Conservation (phyloP, 192 early-diverging fungal species). For the Borealophlyctis nickersoniae region DNA sequence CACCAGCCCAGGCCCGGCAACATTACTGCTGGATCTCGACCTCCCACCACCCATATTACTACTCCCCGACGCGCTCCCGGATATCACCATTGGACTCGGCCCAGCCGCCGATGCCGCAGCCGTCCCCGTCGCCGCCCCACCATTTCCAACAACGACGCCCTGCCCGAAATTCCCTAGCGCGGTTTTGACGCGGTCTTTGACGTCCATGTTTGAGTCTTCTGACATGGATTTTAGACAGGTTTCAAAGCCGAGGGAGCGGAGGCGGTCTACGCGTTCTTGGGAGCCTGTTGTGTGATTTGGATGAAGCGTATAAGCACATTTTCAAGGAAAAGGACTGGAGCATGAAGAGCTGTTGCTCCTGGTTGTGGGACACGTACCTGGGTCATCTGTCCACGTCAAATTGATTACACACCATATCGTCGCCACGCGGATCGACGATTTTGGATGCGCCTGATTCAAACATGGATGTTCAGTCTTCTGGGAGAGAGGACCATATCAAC, state of each 20-base stretch:
- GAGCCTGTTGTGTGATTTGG: too few relatives aligned
- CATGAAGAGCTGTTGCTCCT: conserved; percentile 23
- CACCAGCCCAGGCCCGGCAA: too few relatives aligned
- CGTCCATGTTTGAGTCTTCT: conserved; percentile 62
- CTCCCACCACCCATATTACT: too few relatives aligned
- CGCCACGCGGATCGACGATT: conserved; percentile 56
- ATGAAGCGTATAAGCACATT: conserved; percentile 7
- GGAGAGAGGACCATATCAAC: conserved; percentile 40
- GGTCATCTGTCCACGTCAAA: conserved; percentile 64
- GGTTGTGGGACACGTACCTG: too few relatives aligned
- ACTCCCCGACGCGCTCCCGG: conserved; percentile 6
- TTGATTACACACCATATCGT: conserved; percentile 75
- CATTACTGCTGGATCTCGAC: too few relatives aligned
- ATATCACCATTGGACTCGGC: conserved; percentile 7
- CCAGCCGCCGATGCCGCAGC: conserved; percentile 3
- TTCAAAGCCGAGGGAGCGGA: conserved; percentile 59
- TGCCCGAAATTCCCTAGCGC: conserved; percentile 60
- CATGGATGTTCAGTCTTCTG: not conserved
- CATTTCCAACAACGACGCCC: not conserved
- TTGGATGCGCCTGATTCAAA: conserved; percentile 52
- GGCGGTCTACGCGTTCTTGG: conserved; percentile 41
- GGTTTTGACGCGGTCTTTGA: conserved; percentile 68
- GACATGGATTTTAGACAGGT: conserved; percentile 51
- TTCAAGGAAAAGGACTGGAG: conserved; percentile 7
- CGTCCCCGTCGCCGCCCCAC: not conserved